These are phyloP conservation scores for Saccharomyces pastorianus DNA, from an alignment of 1,139 yeast species.

Conservation along the genomic window DNA sequence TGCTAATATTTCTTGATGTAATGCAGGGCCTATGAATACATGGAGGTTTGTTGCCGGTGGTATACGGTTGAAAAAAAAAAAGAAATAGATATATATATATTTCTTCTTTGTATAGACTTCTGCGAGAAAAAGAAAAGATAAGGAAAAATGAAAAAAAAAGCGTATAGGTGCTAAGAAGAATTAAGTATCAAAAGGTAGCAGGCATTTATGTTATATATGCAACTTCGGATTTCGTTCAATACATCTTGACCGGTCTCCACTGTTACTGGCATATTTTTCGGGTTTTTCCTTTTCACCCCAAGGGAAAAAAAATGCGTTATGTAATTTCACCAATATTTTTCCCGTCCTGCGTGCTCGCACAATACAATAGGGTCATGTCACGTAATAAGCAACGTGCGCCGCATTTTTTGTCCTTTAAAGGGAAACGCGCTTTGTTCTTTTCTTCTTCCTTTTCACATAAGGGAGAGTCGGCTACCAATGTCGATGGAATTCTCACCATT, in stretches of 20 bases:
- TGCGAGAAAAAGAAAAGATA: background rate
- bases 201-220: background rate
- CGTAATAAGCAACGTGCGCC: background rate
- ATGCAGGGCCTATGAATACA: background rate
- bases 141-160: background rate
- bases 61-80: background rate
- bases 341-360: background rate
- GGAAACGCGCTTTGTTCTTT: background rate
- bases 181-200: background rate
- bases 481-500: conserved; percentile 76
- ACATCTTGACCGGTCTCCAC: background rate
- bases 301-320: background rate
- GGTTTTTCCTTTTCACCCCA: background rate
- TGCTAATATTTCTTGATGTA: background rate
- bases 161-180: background rate
- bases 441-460: conserved; percentile 9
- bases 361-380: background rate
- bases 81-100: background rate
- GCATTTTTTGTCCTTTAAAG: background rate
- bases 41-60: background rate
- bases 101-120: background rate
- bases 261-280: background rate
- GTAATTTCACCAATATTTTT: background rate
- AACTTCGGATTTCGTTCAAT: background rate
- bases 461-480: conserved; percentile 59